Evolutionary conservation across 2,329 filamentous ascomycete species (phyloP), one percentile per base, ranked within the genome.

Genomic region (Diaporthe amygdali): DNA sequence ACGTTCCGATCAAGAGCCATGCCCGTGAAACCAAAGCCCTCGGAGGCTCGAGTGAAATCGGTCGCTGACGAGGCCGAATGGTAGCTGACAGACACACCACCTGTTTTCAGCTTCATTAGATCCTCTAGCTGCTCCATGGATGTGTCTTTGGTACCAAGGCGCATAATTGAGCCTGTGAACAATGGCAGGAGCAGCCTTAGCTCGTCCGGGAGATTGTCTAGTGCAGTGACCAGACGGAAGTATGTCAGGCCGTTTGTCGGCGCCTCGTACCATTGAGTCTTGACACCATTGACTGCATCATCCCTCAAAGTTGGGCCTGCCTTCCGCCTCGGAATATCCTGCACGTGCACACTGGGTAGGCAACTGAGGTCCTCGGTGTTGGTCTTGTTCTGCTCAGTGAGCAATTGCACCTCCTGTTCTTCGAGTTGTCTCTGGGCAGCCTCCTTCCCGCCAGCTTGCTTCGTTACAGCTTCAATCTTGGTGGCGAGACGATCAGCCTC

Each of bases 181-280:
- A 99, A 84, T 0, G 96, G 96, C 59, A 98, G 89, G 71, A 98
- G 86, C 76, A 94, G 87, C 66, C 96, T 90, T 66, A 98, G 87
- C 74, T 98, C 94, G 73, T 96, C 92, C 0, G 96, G 94, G 17
- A 99, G 84, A 72, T 93, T 90, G 54, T 94, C 88, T 68, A 98
- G 86, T 0, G 89, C 87, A 79, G 97, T 95, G 80, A 98, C 89
- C 3, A 94, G 95, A 71, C 95, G 92, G 85, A 99, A 97, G 80
- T 99, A 99, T 1, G 96, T 98, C 71, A 99, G 84, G 0, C 96
- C 96, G 77, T 99, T 99, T 0, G 96, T 99, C 2, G 94, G 93
- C 9, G 95, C 94, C 81, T 97, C 94, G 64, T 93, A 92, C 95
- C 95, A 98, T 77, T 98, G 94, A 5, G 96, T 90, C 55, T 92